These are phyloP conservation scores for Phoenix dactylifera DNA, from an alignment of 176 grass and related monocot genomes.

Conservation along the genomic window DNA sequence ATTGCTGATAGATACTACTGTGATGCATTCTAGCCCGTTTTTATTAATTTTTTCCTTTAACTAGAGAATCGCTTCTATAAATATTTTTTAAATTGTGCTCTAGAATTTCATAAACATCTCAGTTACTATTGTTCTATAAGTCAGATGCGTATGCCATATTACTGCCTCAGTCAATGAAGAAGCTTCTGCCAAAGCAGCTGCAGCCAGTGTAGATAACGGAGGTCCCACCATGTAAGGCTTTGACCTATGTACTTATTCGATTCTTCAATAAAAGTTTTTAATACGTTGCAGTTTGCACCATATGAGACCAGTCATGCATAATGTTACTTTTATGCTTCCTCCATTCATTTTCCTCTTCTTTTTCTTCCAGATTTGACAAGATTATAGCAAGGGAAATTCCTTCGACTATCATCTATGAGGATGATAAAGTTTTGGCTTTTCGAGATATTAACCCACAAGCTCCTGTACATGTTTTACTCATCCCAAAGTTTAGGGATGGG, in stretches of 20 bases:
- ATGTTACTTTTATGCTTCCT: background rate
- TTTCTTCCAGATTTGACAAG: slow-evolving; percentile 74
- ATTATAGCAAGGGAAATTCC: slow-evolving; percentile 92
- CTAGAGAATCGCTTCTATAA: too few species aligned
- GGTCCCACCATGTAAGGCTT: slow-evolving; percentile 60
- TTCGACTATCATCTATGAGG: slow-evolving; percentile 65
- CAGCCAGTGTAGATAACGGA: slow-evolving; percentile 37
- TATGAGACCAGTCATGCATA: background rate
- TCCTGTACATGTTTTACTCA: slow-evolving; percentile 76
- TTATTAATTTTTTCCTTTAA: slow-evolving; percentile 9
- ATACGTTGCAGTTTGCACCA: too few species aligned
- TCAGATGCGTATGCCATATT: slow-evolving; percentile 47
- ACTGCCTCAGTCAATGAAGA: slow-evolving; percentile 72
- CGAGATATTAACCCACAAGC: slow-evolving; percentile 85
- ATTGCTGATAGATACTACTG: too few species aligned
- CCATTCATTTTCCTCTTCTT: slow-evolving; percentile 2
- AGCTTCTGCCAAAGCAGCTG: slow-evolving; percentile 50
- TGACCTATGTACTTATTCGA: background rate
- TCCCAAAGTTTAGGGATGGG: slow-evolving; percentile 69
- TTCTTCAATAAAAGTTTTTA: background rate
- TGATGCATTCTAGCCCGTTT: too few species aligned
- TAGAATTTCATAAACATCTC: too few species aligned
- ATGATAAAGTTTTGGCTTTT: slow-evolving; percentile 91
- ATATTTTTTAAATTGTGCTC: too few species aligned
- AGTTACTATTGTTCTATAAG: background rate